A percentile compares a stretch with the other conserved stretches of the same genome.
Conservation (phyloP, 352 stramenopile species). For the Phytophthora sojae region DNA sequence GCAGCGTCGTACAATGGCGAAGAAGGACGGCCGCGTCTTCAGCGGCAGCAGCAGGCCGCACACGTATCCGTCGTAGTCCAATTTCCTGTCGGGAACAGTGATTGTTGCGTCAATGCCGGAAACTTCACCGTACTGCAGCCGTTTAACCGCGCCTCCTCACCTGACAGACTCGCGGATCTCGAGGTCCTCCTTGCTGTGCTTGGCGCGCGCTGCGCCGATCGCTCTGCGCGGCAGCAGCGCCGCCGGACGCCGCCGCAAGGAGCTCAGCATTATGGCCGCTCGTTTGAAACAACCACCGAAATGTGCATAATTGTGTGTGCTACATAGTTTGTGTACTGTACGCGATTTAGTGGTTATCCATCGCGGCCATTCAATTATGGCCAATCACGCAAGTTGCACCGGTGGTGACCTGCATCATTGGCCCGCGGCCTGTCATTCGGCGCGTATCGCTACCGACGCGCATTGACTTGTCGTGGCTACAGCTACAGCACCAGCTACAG, state of each 20-base stretch:
- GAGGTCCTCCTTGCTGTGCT: conserved; percentile 35
- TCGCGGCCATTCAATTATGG: conserved; percentile 37
- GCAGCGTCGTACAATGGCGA: conserved; percentile 70
- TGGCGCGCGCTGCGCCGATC: conserved; percentile 10
- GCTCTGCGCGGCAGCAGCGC: conserved; percentile 16
- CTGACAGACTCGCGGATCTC: conserved; percentile 56
- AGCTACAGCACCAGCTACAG: background rate
- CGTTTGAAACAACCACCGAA: conserved; percentile 29
- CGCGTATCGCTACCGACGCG: conserved; percentile 29
- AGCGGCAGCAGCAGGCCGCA: conserved; percentile 77
- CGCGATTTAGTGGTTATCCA: conserved; percentile 7
- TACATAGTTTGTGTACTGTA: background rate
- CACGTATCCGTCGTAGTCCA: conserved; percentile 89
- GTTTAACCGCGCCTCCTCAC: conserved; percentile 19
- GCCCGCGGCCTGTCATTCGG: conserved; percentile 35
- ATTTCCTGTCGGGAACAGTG: conserved; percentile 50
- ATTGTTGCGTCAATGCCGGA: conserved; percentile 1
- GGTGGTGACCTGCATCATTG: conserved; percentile 32
- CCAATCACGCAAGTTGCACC: conserved; percentile 38
- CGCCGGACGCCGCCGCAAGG: conserved; percentile 19
- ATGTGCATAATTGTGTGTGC: background rate
- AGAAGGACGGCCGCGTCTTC: conserved; percentile 70
- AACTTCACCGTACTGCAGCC: background rate
- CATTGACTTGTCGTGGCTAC: background rate
- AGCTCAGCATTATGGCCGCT: conserved; percentile 35